A percentile compares a stretch with the other conserved stretches of the same genome.
Evolutionary conservation across 1,139 yeast species (phyloP).

Genomic region (Petasospora rhodanensis): DNA sequence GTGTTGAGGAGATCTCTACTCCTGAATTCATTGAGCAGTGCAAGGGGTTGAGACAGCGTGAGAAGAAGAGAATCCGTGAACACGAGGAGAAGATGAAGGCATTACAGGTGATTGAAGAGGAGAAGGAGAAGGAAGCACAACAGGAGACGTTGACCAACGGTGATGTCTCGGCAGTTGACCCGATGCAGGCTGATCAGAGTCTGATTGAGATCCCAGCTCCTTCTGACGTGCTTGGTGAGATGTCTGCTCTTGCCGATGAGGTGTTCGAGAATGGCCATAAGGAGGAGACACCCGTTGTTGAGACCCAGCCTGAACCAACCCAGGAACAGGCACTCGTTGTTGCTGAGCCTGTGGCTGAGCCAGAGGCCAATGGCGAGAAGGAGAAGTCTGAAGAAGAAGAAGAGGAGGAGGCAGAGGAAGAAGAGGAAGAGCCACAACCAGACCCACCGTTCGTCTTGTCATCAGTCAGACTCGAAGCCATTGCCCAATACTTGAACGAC

Average conservation of each 20-base stretch:
- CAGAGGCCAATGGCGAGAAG: not conserved
- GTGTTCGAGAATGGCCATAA: not conserved
- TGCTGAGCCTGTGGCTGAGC: not conserved
- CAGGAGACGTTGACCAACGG: too few relatives aligned
- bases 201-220: too few relatives aligned
- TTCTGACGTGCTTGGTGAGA: too few relatives aligned
- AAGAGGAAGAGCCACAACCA: slow-evolving; percentile 11
- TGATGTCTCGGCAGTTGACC: too few relatives aligned
- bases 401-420: slow-evolving; percentile 9
- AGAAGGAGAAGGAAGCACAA: too few relatives aligned
- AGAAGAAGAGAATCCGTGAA: slow-evolving; percentile 48
- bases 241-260: too few relatives aligned
- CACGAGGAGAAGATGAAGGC: slow-evolving; percentile 33
- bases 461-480: slow-evolving; percentile 24
- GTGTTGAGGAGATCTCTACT: slow-evolving; percentile 80
- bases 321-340: not conserved
- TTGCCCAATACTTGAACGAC: slow-evolving; percentile 31
- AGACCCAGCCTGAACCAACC: not conserved
- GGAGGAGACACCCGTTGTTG: not conserved
- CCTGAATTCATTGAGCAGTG: slow-evolving; percentile 76
- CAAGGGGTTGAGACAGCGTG: slow-evolving; percentile 68
- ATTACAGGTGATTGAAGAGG: too few relatives aligned
- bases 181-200: not conserved
- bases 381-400: not conserved
- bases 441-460: slow-evolving; percentile 29